Conservation (phyloP, 306 rosid genomes). For the Pueraria montana region DNA sequence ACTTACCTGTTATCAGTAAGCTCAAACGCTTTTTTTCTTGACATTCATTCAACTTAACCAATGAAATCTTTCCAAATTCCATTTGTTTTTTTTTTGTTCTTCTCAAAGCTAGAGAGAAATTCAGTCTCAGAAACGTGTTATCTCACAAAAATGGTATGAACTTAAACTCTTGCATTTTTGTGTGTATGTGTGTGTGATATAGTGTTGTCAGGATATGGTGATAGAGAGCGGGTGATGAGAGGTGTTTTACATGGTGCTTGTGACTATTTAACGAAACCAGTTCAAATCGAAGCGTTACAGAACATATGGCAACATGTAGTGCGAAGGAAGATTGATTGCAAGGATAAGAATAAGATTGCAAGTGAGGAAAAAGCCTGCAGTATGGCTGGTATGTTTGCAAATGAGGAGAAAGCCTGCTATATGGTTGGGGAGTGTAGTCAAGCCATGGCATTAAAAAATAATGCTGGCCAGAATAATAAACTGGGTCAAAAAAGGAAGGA, state of each 20-base stretch:
- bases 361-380: not conserved
- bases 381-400: conserved; percentile 40
- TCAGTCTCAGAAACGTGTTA: not conserved
- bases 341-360: conserved; percentile 53
- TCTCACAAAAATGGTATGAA: not conserved
- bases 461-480: conserved; percentile 48
- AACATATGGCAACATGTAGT: conserved; percentile 94
- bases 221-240: conserved; percentile 82
- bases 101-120: not conserved
- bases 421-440: conserved; percentile 49
- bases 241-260: conserved; percentile 87
- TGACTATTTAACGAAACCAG: conserved; percentile 87
- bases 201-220: conserved; percentile 89
- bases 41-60: not conserved
- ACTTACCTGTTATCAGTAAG: conserved; percentile 92
- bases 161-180: conserved; percentile 27
- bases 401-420: conserved; percentile 1
- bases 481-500: conserved; percentile 65
- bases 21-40: conserved; percentile 17
- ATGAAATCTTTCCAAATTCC: not conserved
- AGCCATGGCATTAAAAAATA: conserved; percentile 49
- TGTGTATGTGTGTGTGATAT: conserved; percentile 24
- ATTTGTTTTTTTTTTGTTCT: not conserved
- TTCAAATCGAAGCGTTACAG: conserved; percentile 77
- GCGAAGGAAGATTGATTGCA: conserved; percentile 66